Evolutionary conservation across 805 yeast genomes (phyloP), one percentile per base, ranked within the genome.

Genomic region (Candida cerambycidarum): DNA sequence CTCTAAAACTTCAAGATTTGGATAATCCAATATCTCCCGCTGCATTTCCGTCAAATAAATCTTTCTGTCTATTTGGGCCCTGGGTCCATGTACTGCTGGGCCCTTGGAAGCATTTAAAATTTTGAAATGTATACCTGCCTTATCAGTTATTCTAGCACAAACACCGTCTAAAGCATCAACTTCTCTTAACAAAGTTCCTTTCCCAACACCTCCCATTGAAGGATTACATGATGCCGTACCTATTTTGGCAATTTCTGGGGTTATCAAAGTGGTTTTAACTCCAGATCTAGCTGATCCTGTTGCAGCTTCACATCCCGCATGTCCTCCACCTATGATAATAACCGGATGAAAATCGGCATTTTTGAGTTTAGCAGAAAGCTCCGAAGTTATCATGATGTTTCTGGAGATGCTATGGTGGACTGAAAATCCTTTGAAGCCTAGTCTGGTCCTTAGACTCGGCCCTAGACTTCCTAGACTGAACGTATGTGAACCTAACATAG

Each of bases 141-240:
- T 71, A 64, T 93, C 99, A 1, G 93, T 89, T n/a, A 93, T 80
- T 45, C 78, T 71, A 0, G 90, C 82, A 4, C 95, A 81, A 1
- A 92, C 85, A 7, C 99, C 99, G 61, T 92, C 99, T 34, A 93
- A 67, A 0, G 99, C 98, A 69, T 93, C 99, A 11, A 93, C 89
- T 65, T 93, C 99, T 51, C 88, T 77, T 29, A 93, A 67, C 32
- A 93, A 67, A 0, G 96, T 92, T 12, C 99, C 99, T 58, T 93
- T 93, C 1, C 99, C 99, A 42, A 93, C 90, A 48, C 99, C 99
- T 28, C 99, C 99, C 84, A 89, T 87, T 32, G 87, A 89, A 8
- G 99, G 99, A 59, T 93, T 93, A 62, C 99, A 93, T 1, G 97
- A 89, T 15, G 97, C 93, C 0, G 95, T 85, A 0, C 99, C 99